Base-by-base conservation (phyloP, 495 filamentous ascomycete genomes). In the Cenococcum geophilum region DNA sequence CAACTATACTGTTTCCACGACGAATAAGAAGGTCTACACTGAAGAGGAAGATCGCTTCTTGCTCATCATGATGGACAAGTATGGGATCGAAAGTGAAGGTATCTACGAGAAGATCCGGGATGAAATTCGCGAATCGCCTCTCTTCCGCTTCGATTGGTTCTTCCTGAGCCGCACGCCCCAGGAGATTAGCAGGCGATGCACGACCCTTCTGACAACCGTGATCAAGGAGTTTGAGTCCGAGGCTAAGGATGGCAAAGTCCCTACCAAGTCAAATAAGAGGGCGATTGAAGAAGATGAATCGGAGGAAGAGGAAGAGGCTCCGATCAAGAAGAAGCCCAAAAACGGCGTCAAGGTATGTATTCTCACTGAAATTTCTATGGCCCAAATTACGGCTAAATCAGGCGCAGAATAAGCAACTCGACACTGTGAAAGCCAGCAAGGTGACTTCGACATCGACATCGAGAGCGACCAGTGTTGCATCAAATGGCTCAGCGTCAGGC, bases 81-180 rank as follows among this genome's bases (percentile, higher is more conserved):
- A 87, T 68, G 95, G 95, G 20, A 82, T 97, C 9, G 75, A 77
- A 56, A 65, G 66, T 43, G 74, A 76, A 55, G 65, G 59, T 18
- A 59, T 76, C 61, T 72, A 72, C 58, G 75, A 77, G 64, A 69
- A 68, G 61, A 73, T 77, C 50, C 67, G 75, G 2, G 75, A 77
- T 50, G 75, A 77, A 57, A 95, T 99, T 62, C 86, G 93, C 9
- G 93, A 99, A 64, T 91, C 86, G 54, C 92, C 95, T 9, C 76
- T 97, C 18, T 99, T 99, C 80, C 83, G 95, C 27, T 99, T 99
- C 63, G 95, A 99, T 67, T 99, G 95, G 95, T 99, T 97, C 77
- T 95, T 97, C 79, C 79, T 99, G 27, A 92, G 88, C 68, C 82
- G 95, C 14, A 99, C 95, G 1, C 91, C 95, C 1, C 82, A 90